Conservation (phyloP, 139 green algal species). For the Axilococcus clingmanii region DNA sequence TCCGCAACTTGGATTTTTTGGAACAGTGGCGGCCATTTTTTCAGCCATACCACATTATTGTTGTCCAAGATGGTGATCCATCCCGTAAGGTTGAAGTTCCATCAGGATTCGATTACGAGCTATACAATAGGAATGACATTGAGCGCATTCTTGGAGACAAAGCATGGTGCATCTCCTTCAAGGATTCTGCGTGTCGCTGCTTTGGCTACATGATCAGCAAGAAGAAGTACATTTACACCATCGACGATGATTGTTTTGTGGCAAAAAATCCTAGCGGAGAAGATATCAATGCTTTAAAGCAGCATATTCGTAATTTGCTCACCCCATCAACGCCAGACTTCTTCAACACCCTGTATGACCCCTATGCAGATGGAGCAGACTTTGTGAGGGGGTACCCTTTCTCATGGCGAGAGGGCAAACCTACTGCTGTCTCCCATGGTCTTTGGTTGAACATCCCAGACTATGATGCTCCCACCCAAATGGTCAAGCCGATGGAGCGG, state of each 20-base stretch:
- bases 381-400: slow-evolving; percentile 73
- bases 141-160: slow-evolving; percentile 90
- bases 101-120: slow-evolving; percentile 81
- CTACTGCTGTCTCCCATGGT: slow-evolving; percentile 86
- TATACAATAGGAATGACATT: slow-evolving; percentile 93
- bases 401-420: slow-evolving; percentile 75
- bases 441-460: slow-evolving; percentile 98
- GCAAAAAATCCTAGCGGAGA: slow-evolving; percentile 69
- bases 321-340: slow-evolving; percentile 89
- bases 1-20: slow-evolving; percentile 72
- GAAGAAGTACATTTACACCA: slow-evolving; percentile 95
- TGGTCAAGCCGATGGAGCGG: slow-evolving; percentile 93
- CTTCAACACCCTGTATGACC: slow-evolving; percentile 98
- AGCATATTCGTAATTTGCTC: slow-evolving; percentile 93
- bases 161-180: slow-evolving; percentile 93
- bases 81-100: slow-evolving; percentile 61
- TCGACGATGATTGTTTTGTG: slow-evolving; percentile 95
- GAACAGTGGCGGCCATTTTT: slow-evolving; percentile 84
- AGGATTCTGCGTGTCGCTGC: slow-evolving; percentile 87
- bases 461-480: slow-evolving; percentile 94
- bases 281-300: slow-evolving; percentile 88
- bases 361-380: slow-evolving; percentile 68
- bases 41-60: slow-evolving; percentile 82
- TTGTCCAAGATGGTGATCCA: slow-evolving; percentile 88
- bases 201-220: slow-evolving; percentile 91